Evolutionary conservation across 441 rosid genomes (phyloP).

Genomic region (Erodium texanum): DNA sequence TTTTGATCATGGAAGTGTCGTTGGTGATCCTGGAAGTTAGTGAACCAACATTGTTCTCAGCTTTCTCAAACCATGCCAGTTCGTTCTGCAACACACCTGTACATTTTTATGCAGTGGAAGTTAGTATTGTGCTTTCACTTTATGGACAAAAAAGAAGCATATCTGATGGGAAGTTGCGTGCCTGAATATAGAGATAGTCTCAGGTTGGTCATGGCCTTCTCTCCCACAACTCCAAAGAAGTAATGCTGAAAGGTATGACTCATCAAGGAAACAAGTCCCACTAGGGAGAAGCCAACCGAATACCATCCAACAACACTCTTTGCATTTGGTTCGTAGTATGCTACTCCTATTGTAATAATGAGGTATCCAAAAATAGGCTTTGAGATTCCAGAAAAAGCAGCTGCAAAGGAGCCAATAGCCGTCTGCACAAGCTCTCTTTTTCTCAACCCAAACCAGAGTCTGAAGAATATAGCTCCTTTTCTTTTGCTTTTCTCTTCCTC

Average conservation of each 20-base stretch:
- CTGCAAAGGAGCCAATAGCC: slow-evolving; percentile 44
- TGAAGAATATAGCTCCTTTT: slow-evolving; percentile 32
- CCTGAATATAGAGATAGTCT: slow-evolving; percentile 51
- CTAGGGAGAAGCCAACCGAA: slow-evolving; percentile 35
- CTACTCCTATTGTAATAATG: slow-evolving; percentile 52
- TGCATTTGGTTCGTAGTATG: slow-evolving; percentile 36
- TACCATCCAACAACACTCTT: slow-evolving; percentile 33
- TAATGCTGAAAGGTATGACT: slow-evolving; percentile 57
- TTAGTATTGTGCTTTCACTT: not conserved
- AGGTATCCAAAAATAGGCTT: slow-evolving; percentile 58
- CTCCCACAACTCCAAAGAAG: slow-evolving; percentile 58
- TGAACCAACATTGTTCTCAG: slow-evolving; percentile 38
- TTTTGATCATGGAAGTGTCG: slow-evolving; percentile 54
- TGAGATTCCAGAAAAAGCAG: slow-evolving; percentile 64
- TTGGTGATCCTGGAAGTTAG: slow-evolving; percentile 44
- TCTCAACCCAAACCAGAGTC: slow-evolving; percentile 49
- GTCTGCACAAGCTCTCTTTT: slow-evolving; percentile 32
- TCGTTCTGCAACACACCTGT: slow-evolving; percentile 50
- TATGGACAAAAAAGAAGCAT: not conserved
- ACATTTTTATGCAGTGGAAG: not conserved
- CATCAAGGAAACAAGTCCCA: slow-evolving; percentile 48
- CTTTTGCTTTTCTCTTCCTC: slow-evolving; percentile 16
- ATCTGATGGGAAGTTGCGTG: slow-evolving; percentile 11
- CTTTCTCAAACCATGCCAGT: slow-evolving; percentile 57
- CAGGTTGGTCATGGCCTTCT: slow-evolving; percentile 56